Evolutionary conservation across 192 early-diverging fungal species (phyloP).

Genomic region (Piromyces sp.): DNA sequence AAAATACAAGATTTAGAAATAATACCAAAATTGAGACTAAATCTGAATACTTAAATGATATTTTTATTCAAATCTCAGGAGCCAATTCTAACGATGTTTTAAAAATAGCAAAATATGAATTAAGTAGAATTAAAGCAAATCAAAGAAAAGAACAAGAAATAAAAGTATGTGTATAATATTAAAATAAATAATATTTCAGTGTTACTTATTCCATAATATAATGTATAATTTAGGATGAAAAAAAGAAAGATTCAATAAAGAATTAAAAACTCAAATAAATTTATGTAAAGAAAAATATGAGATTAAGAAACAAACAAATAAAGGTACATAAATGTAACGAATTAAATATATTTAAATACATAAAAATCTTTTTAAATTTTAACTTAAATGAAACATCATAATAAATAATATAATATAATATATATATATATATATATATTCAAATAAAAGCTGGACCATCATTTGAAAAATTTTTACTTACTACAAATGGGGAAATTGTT

Average conservation of each 20-base stretch:
- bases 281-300: neutral
- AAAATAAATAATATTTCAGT: no score
- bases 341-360: no score
- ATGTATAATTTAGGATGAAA: neutral
- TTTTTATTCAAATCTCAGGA: neutral
- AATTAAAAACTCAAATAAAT: neutral
- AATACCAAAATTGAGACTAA: neutral
- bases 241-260: neutral
- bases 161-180: neutral
- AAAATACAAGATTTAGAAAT: neutral
- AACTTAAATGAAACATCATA: no score
- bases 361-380: no score
- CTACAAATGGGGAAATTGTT: neutral
- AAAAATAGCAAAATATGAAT: neutral
- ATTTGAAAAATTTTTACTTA: neutral
- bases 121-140: neutral
- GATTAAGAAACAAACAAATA: neutral
- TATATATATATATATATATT: no score
- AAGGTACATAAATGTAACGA: no score
- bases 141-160: neutral
- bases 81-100: neutral
- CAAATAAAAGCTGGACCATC: neutral
- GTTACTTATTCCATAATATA: no score
- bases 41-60: neutral
- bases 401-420: no score